These are phyloP conservation scores for Psilocybe cubensis DNA, from an alignment of 768 basidiomycete species.

Conservation along the genomic window DNA sequence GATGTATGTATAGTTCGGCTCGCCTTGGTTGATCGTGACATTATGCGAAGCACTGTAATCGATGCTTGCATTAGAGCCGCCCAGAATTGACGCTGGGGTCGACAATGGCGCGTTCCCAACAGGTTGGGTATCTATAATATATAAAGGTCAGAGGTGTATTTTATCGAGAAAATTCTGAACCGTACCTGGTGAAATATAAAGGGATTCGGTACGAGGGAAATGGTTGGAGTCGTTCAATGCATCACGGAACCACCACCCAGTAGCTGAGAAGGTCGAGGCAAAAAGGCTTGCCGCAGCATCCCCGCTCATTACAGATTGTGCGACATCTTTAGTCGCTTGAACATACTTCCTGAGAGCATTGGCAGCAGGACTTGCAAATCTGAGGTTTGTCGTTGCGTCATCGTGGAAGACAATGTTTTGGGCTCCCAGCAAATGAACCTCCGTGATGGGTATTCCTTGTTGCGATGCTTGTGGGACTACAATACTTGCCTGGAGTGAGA, in stretches of 20 bases:
- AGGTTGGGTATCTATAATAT: background rate
- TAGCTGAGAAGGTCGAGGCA: no score
- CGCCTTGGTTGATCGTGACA: background rate
- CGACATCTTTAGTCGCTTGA: background rate
- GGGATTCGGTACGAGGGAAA: background rate
- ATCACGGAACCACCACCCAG: conserved; percentile 2
- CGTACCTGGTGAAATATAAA: background rate
- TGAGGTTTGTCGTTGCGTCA: conserved; percentile 1
- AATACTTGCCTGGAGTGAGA: background rate
- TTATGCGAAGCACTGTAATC: background rate
- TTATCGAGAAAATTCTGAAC: background rate
- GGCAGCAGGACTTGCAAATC: background rate
- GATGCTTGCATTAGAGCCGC: background rate
- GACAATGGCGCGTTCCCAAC: background rate
- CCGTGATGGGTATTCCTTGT: background rate
- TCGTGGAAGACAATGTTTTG: conserved; percentile 2
- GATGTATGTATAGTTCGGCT: background rate
- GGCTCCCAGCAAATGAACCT: background rate
- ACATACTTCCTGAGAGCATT: background rate
- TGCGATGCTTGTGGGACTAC: background rate
- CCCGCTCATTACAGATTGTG: no score
- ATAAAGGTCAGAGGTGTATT: background rate
- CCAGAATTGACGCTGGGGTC: background rate
- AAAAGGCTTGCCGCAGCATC: no score
- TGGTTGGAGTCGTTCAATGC: background rate